Base-by-base conservation (phyloP, 768 basidiomycete genomes). In the Tricholoma furcatifolium region DNA sequence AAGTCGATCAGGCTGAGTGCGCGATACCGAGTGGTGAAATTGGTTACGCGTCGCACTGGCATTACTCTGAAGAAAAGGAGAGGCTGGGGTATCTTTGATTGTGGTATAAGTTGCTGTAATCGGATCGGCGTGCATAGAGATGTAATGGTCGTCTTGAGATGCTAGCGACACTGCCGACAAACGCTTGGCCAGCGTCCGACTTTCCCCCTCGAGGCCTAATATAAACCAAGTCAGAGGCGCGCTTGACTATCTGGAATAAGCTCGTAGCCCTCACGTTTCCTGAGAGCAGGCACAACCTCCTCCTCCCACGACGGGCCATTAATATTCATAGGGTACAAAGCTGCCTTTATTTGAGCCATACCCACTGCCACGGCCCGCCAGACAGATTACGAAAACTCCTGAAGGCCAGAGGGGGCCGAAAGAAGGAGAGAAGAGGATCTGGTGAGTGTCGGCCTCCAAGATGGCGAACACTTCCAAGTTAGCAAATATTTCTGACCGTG, bases 131-230 rank as follows among this genome's bases (percentile, higher is more conserved):
- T 57, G 54, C 46, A 55, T 59, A 24, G 61, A 55, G 40, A 56
- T 50, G 50, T 40, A 58, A 17, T 58, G 53, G 43, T 81, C 80
- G 62, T 82, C 82, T 41, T 67, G 60, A 14, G 84, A 84, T 21
- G 79, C 72, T 34, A 87, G 74, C 48, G 89, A 90, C 23, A 87
- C 76, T 54, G 85, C 81, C 32, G 90, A 91, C 66, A 92, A 81
- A 55, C 90, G 84, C 57, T 81, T 84, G 30, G 89, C 74, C 48
- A 93, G 76, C n/a, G 82, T 82, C 34, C 84, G 79, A 62, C 89
- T 91, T 73, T 93, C 91, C 55, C 74, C 79, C 70, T 93, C 84
- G 17, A 93, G 80, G 51, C 91, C 91, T 93, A 36, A 35, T 54
- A 32, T 15, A 14, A 35, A 6, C 32, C 48, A 51, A 61, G 51